Base-by-base conservation (phyloP, 306 rosid species). In the Arachis stenosperma region DNA sequence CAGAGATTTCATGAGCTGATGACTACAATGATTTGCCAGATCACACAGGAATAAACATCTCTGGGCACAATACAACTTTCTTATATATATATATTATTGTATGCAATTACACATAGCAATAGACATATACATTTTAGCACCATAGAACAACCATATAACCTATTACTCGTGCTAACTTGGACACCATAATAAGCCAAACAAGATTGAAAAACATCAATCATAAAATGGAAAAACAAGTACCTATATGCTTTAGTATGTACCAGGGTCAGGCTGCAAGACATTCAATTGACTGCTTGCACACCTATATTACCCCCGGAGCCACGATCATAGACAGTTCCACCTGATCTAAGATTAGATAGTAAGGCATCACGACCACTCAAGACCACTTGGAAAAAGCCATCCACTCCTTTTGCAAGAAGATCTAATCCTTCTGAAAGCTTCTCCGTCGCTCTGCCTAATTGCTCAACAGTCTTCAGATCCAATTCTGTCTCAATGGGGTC, bases 381-480 rank as follows among this genome's bases (percentile, higher is more conserved):
- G 52, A 93, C 89, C 74, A 85, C 79, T 9, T 82, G 88, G 80
- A 93, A 93, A 81, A 90, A 93, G 8, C 84, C 82, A 76, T 91
- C 96, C 41, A 93, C 97, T 78, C 85, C 94, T 81, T 93, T 86
- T 12, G 90, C 80, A 50, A 91, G 94, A 84, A 81, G 83, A 86
- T 93, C 97, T 2, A 93, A 65, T 69, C 96, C 97, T 57, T 83
- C 82, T 1, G 96, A 88, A 55, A 93, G 89, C 63, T 70, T 81
- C 74, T 83, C 90, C 2, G 84, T 77, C 9, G 66, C 76, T 7
- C 65, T 74, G 76, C 85, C 69, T 69, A 90, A 81, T 44, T 86
- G 90, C 58, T 68, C 79, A 33, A 84, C 65, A 47, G 80, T 55
- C 53, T 78, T 82, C 61, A 46, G 70, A 61, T 69, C 75, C n/a